A percentile compares a stretch with the other conserved stretches of the same genome.
Evolutionary conservation across 2,329 filamentous ascomycete genomes (phyloP).

Genomic region (Pestalotiopsis sp.): DNA sequence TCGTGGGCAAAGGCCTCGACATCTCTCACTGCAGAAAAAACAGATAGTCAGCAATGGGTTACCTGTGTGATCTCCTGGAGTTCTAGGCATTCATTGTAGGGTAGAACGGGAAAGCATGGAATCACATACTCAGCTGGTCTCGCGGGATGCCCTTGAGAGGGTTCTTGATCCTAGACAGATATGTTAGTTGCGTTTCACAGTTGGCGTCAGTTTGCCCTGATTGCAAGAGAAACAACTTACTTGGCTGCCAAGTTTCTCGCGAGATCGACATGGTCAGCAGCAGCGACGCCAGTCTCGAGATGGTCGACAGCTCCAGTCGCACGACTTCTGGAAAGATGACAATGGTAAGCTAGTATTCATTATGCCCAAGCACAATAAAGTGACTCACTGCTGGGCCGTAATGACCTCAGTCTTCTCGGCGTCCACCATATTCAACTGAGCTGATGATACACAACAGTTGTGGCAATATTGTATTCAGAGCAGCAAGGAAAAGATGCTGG

Average conservation of each 20-base stretch:
- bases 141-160: conserved; percentile 52
- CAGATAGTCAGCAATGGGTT: neutral
- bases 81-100: no score
- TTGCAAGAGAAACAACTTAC: conserved; percentile 31
- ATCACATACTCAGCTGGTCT: conserved; percentile 42
- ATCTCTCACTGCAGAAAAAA: conserved; percentile 44
- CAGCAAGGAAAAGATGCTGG: neutral
- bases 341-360: neutral
- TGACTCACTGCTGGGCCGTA: neutral
- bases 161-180: conserved; percentile 43
- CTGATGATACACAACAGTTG: neutral
- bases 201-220: neutral
- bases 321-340: neutral
- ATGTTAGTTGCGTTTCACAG: neutral
- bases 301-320: conserved; percentile 26
- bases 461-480: neutral
- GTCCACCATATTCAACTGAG: neutral
- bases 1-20: conserved; percentile 62
- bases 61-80: neutral
- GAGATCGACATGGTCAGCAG: conserved; percentile 37
- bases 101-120: neutral
- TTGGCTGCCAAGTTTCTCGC: conserved; percentile 44
- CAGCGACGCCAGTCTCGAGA: conserved; percentile 27
- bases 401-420: neutral
- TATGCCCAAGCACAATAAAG: neutral